These are phyloP conservation scores for Aaosphaeria pasadenensis DNA, from an alignment of 2,329 filamentous ascomycete genomes.

Conservation along the genomic window DNA sequence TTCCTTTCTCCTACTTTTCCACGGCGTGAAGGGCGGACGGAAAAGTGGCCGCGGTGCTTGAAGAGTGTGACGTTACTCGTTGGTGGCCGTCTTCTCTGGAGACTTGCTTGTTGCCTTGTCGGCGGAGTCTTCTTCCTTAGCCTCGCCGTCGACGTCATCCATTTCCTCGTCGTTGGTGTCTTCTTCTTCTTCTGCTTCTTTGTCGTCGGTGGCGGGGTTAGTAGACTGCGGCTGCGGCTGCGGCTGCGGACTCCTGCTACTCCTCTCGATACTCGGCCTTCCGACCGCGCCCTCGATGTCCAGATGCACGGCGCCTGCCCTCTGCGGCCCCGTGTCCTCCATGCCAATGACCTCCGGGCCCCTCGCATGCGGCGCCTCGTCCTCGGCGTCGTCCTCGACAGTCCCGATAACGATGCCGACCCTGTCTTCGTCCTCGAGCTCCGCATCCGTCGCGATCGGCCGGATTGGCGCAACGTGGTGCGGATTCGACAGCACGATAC, in stretches of 20 bases:
- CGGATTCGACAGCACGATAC: conserved; percentile 63
- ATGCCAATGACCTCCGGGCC: conserved; percentile 83
- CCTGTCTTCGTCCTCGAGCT: conserved; percentile 18
- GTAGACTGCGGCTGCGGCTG: neutral
- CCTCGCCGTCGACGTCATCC: conserved; percentile 9
- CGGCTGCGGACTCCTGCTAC: conserved; percentile 25
- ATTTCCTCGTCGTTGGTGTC: conserved; percentile 11
- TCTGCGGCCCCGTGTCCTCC: conserved; percentile 80
- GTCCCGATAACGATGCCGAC: conserved; percentile 23
- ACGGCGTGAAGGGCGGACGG: no score
- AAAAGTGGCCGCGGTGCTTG: no score
- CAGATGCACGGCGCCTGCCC: conserved; percentile 30
- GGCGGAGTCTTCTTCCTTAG: conserved; percentile 7
- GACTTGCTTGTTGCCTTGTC: no score
- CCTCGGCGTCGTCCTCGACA: conserved; percentile 40
- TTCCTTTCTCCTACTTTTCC: no score
- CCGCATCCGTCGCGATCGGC: conserved; percentile 23
- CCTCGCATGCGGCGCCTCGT: conserved; percentile 71
- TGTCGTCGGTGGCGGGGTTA: conserved; percentile 5
- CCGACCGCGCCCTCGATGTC: conserved; percentile 37
- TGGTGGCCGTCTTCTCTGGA: no score
- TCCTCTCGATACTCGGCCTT: conserved; percentile 26
- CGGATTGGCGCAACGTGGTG: conserved; percentile 26
- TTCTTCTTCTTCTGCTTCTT: conserved; percentile 21
- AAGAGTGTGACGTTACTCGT: no score